Conservation (phyloP, 164 flowering plant species). For the Magnolia officinalis region DNA sequence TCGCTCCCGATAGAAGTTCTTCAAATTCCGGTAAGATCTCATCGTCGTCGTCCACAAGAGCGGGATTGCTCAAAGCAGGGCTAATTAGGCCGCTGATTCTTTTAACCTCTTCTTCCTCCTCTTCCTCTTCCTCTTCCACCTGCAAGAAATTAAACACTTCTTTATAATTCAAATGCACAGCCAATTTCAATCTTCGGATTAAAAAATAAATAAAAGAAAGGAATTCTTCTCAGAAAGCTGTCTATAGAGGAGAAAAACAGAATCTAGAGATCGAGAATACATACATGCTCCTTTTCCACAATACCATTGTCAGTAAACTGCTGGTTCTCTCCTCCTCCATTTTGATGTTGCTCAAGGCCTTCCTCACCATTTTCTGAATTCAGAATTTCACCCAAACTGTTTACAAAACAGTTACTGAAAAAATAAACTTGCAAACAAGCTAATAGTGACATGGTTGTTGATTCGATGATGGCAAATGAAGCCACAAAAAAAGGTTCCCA, state of each 20-base stretch:
- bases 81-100: conserved; percentile 62
- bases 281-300: conserved; percentile 45
- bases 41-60: conserved; percentile 51
- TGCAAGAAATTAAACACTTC: conserved; percentile 17
- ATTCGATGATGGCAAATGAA: not conserved
- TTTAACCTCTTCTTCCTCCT: conserved; percentile 91
- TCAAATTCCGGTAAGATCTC: conserved; percentile 69
- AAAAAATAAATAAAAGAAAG: not conserved
- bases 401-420: not conserved
- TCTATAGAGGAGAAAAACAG: not conserved
- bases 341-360: conserved; percentile 16
- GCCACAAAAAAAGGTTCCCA: not conserved
- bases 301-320: conserved; percentile 22
- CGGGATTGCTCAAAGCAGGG: conserved; percentile 30
- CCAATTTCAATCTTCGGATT: not conserved
- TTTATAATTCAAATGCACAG: not conserved
- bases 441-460: not conserved
- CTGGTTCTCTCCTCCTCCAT: conserved; percentile 34
- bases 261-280: conserved; percentile 13
- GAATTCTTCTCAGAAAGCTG: not conserved
- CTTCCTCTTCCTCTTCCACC: conserved; percentile 74
- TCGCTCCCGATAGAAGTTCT: conserved; percentile 65
- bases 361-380: conserved; percentile 52
- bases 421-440: not conserved
- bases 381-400: conserved; percentile 8